Base-by-base conservation (phyloP, 371 early-diverging fungal species). In the Mortierella sp. region DNA sequence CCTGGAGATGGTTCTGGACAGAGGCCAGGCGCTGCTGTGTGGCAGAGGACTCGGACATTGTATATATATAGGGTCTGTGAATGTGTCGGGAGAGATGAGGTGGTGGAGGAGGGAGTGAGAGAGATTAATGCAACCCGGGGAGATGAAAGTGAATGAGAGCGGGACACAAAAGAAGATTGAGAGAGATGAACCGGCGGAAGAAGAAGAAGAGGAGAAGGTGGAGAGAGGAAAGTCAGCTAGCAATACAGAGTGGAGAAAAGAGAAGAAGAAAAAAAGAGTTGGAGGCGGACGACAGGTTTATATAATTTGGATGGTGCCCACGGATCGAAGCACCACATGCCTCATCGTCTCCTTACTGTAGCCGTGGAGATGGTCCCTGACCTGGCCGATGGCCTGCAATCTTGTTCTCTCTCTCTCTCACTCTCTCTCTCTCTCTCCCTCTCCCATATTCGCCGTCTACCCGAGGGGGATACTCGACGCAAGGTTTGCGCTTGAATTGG, bases 1-100 rank as follows among this genome's bases (percentile, higher is more conserved):
- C 60, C 61, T 75, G 71, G 50, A 75, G 48, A 61, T 75, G 76
- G 64, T 62, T 67, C 71, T 75, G 76, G 76, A 75, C 71, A 59
- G 23, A 62, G 48, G 71, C 76, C 70, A 75, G 67, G 57, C 76
- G 76, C 66, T 74, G 75, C 50, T 70, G 59, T 58, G 70, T 68
- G 53, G 66, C 66, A 62, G 75, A 70, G 26, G 53, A 53, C 60
- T 75, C 75, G 57, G 76, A 75, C 76, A 75, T 70, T 51, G 21
- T 65, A 5, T 16, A 50, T 50, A 14, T 53, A 9, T n/a, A 23
- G 37, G 37, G 37, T 37, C 37, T 37, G 37, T 37, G 37, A 9
- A 9, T 3, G 26, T 45, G 29, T 64, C 23, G 30, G 58, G 21
- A 26, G 47, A 9, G 29, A 11, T 51, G 4, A 9, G 2, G 44